A percentile compares a stretch with the other conserved stretches of the same genome.
Evolutionary conservation across 2,329 filamentous ascomycete genomes (phyloP).

Genomic region (Monilinia laxa): DNA sequence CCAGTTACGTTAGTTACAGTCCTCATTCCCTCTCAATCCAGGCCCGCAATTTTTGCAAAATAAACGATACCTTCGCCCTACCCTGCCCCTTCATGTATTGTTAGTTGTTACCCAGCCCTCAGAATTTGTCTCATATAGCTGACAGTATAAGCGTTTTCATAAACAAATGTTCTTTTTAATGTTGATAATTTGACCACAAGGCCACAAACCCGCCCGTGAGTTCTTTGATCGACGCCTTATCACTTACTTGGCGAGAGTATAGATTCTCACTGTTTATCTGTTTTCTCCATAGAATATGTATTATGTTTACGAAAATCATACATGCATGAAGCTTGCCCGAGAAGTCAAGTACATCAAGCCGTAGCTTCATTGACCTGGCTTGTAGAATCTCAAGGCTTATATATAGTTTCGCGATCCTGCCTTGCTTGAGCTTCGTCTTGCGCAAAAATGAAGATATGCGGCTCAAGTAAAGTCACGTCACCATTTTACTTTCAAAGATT

Average conservation of each 20-base stretch:
- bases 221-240: too few relatives aligned
- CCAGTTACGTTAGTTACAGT: too few relatives aligned
- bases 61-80: too few relatives aligned
- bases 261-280: background rate
- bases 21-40: too few relatives aligned
- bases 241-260: background rate
- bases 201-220: background rate
- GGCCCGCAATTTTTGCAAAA: too few relatives aligned
- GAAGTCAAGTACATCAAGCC: background rate
- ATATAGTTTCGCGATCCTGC: background rate
- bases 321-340: background rate
- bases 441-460: too few relatives aligned
- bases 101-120: too few relatives aligned
- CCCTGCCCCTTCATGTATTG: too few relatives aligned
- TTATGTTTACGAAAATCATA: background rate
- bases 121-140: too few relatives aligned
- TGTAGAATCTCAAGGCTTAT: background rate
- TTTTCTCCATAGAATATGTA: background rate
- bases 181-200: background rate
- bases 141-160: background rate
- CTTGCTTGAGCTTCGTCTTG: background rate
- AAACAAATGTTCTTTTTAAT: too few relatives aligned
- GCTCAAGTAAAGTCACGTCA: too few relatives aligned
- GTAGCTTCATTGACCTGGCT: background rate
- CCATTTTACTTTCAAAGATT: too few relatives aligned